These are phyloP conservation scores for Camellia oleifera DNA, from an alignment of 179 eudicot species.

Conservation along the genomic window DNA sequence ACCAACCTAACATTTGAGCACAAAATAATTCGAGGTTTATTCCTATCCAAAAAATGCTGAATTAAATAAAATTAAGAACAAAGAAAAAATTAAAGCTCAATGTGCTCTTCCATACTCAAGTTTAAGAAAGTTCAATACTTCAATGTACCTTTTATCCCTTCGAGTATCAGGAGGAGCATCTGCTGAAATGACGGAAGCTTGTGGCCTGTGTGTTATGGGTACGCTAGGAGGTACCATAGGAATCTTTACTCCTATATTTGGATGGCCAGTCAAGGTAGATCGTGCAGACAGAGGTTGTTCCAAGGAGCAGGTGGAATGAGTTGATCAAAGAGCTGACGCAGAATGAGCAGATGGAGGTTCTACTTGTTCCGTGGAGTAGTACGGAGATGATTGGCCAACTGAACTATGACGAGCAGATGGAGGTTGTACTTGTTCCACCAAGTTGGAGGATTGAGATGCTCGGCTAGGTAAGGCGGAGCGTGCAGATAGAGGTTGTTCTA, in stretches of 20 bases:
- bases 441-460: slow-evolving; percentile 38
- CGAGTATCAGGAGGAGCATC: slow-evolving; percentile 31
- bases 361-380: slow-evolving; percentile 50
- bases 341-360: slow-evolving; percentile 45
- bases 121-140: not conserved
- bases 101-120: not conserved
- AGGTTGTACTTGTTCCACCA: slow-evolving; percentile 55
- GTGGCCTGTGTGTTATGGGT: slow-evolving; percentile 54
- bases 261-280: slow-evolving; percentile 35
- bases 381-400: slow-evolving; percentile 37
- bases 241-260: slow-evolving; percentile 46
- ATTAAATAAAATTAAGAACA: not conserved
- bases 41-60: not conserved
- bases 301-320: slow-evolving; percentile 23
- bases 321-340: slow-evolving; percentile 34
- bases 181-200: slow-evolving; percentile 37
- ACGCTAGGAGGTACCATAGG: slow-evolving; percentile 59
- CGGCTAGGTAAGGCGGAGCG: slow-evolving; percentile 33
- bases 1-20: no score
- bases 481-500: slow-evolving; percentile 34
- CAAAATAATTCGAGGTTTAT: not conserved
- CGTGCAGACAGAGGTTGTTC: slow-evolving; percentile 76
- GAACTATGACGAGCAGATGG: slow-evolving; percentile 36
- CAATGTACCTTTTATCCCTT: slow-evolving; percentile 58
- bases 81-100: not conserved